phyloP scores from a whole-genome alignment of 2,329 filamentous ascomycete genomes.

The Eutypa lata region DNA sequence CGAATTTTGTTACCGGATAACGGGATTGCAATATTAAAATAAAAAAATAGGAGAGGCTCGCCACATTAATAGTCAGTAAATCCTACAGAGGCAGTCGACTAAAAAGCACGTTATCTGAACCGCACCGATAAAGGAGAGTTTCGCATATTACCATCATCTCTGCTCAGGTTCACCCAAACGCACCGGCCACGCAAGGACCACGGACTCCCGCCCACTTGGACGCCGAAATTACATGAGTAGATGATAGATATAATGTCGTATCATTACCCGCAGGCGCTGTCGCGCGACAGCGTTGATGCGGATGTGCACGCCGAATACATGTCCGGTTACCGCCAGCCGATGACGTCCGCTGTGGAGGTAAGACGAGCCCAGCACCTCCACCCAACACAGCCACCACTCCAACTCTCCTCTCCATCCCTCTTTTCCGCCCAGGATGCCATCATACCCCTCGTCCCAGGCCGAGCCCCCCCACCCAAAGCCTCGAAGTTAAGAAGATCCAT shows the following conservation, averaged over 20 bases:
- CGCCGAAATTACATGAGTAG: conserved; percentile 24
- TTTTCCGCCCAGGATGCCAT: conserved; percentile 27
- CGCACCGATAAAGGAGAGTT: background rate
- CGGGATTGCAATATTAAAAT: background rate
- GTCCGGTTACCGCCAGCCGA: conserved; percentile 24
- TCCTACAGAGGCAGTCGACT: background rate
- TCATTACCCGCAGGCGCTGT: conserved; percentile 44
- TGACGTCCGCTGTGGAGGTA: conserved; percentile 28
- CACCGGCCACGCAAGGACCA: conserved; percentile 28
- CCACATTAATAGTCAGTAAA: background rate
- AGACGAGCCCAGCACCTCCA: conserved; percentile 23
- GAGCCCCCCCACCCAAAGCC: conserved; percentile 34
- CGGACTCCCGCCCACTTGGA: conserved; percentile 25
- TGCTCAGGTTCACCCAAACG: conserved; percentile 9
- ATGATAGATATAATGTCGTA: conserved; percentile 47
- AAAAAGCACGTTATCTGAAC: background rate
- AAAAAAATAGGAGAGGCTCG: background rate
- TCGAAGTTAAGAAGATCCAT: conserved; percentile 46
- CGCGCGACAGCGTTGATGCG: conserved; percentile 39
- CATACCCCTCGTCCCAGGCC: conserved; percentile 33
- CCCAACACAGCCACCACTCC: conserved; percentile 26
- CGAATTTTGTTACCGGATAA: background rate
- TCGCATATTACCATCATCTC: background rate
- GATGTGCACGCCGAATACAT: conserved; percentile 38
- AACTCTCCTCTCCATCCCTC: conserved; percentile 19